phyloP scores from a whole-genome alignment of 208 protist genomes.

The Leishmania turanica region DNA sequence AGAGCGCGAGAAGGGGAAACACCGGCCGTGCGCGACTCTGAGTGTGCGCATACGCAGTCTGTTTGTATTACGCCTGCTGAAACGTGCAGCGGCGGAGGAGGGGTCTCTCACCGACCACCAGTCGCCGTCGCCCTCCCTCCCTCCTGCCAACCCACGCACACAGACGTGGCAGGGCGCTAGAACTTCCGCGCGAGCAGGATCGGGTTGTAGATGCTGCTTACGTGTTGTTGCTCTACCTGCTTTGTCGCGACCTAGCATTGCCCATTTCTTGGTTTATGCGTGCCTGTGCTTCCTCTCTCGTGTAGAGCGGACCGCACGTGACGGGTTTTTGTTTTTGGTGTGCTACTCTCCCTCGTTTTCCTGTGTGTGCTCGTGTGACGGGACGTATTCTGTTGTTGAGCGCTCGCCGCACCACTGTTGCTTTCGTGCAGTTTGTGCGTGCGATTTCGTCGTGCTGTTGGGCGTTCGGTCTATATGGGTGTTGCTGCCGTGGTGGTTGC shows the following conservation, averaged over 20 bases:
- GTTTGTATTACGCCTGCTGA: background rate
- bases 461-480: background rate
- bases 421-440: background rate
- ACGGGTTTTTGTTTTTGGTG: background rate
- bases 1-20: background rate
- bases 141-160: background rate
- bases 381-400: background rate
- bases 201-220: too few relatives aligned
- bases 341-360: background rate
- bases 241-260: background rate
- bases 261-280: background rate
- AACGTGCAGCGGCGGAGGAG: background rate
- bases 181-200: background rate
- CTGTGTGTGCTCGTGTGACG: background rate
- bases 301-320: background rate
- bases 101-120: constrained; percentile 9
- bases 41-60: background rate
- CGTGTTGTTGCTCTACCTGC: background rate
- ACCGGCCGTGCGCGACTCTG: background rate
- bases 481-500: background rate
- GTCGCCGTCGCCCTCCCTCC: background rate
- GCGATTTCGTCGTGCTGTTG: background rate
- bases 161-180: background rate
- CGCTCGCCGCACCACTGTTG: too few relatives aligned
- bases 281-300: background rate